Evolutionary conservation across 345 rosid species (phyloP), one percentile per base, ranked within the genome.

Genomic region (Xanthoceras sorbifolium): DNA sequence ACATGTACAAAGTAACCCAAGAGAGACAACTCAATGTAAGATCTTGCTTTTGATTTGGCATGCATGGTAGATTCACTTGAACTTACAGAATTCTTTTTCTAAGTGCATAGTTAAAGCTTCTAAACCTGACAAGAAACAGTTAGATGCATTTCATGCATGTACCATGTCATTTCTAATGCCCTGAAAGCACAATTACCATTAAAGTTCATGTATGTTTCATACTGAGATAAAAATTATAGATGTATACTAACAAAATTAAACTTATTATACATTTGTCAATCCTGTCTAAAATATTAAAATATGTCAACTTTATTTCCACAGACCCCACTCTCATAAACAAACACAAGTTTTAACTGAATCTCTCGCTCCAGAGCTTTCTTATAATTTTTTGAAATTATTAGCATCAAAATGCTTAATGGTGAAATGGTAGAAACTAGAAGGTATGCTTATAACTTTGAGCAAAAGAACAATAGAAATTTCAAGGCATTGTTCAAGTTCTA

Each of bases 1-100:
- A 20, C 52, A 71, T 32, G 65, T 38, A 72, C 23, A 23, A 36
- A 72, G 14, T 60, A 72, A 72, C 14, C 55, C 66, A 72, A 23
- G 48, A 29, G 48, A 71, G 22, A 34, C 32, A 36, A 8, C 64
- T 55, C 11, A 59, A 36, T 31, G 14, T 18, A 55, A 32, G 48
- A 54, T 54, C 18, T 40, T 67, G 72, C 72, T 68, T 68, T 55
- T 0, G 29, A 48, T 46, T 14, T 38, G 22, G 23, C 48, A 65
- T 65, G 69, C 15, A 32, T 31, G 2, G 32, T 17, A 10, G 22
- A 38, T 23, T n/a, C 63, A 8, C 28, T 57, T 57, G 11, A 36
- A 38, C 69, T 36, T n/a, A 65, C 28, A 65, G 3, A 65, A 65
- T n/a, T 11, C 34, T 67, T 67, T 48, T 66, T 40, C 52, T 67